Evolutionary conservation across 164 flowering plant genomes (phyloP).

Genomic region (Hamamelis virginiana): DNA sequence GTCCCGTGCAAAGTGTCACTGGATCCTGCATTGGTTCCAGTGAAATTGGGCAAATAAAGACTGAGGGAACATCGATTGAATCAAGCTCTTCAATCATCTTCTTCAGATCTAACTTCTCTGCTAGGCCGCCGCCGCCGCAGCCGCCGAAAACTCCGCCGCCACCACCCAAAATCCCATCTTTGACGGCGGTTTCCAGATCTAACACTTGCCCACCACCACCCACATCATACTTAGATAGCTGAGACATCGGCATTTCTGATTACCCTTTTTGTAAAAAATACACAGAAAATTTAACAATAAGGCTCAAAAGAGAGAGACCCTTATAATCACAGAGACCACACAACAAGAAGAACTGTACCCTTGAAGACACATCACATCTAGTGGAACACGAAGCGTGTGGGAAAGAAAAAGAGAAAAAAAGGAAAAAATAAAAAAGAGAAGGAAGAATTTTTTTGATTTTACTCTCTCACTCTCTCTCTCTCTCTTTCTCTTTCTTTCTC

Average conservation of each 20-base stretch:
- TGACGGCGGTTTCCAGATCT: constrained; percentile 54
- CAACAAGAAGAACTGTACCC: background rate
- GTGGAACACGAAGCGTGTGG: constrained; percentile 32
- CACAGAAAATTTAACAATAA: background rate
- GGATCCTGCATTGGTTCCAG: constrained; percentile 84
- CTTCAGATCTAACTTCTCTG: constrained; percentile 42
- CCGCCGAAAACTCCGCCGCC: constrained; percentile 19
- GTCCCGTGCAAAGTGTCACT: constrained; percentile 73
- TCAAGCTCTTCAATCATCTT: constrained; percentile 57
- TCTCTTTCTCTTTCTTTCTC: constrained; percentile 10
- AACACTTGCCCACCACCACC: constrained; percentile 47
- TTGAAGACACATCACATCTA: constrained; percentile 19
- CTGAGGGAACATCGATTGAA: constrained; percentile 52
- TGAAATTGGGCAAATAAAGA: constrained; percentile 82
- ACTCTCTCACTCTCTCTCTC: constrained; percentile 12
- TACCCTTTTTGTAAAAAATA: constrained; percentile 5
- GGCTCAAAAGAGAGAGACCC: constrained; percentile 11
- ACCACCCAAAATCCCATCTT: constrained; percentile 53
- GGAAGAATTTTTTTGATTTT: constrained; percentile 7
- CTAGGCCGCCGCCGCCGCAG: constrained; percentile 23
- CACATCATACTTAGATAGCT: constrained; percentile 30
- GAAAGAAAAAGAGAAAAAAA: constrained; percentile 10
- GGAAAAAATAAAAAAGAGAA: constrained; percentile 5
- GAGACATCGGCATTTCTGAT: constrained; percentile 45
- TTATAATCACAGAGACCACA: constrained; percentile 8